Percentiles rank a stretch among this genome's conserved stretches.
Evolutionary conservation across 805 yeast genomes (phyloP).

Genomic region (Candida fluviatilis): DNA sequence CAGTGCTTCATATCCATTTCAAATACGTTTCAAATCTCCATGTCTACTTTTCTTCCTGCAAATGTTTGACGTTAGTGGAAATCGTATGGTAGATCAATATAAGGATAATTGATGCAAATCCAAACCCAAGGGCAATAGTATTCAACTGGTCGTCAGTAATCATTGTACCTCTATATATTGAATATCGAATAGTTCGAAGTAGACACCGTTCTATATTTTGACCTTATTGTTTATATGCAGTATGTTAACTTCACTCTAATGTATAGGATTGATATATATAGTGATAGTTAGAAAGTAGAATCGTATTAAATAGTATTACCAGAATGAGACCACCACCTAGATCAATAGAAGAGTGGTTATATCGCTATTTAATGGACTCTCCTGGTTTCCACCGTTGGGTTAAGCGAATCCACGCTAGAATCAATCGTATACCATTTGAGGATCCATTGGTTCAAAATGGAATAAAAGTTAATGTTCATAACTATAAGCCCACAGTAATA

Average conservation of each 20-base stretch:
- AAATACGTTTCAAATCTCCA: too few species aligned
- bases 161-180: conserved; percentile 49
- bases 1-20: too few species aligned
- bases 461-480: conserved; percentile 15
- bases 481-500: conserved; percentile 44
- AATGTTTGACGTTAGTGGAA: conserved; percentile 40
- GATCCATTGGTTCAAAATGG: conserved; percentile 9
- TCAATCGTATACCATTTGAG: conserved; percentile 56
- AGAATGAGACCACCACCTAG: conserved; percentile 15
- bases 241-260: too few species aligned
- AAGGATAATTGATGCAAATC: conserved; percentile 65
- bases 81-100: conserved; percentile 71
- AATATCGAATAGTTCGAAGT: neutral
- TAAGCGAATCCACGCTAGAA: conserved; percentile 53
- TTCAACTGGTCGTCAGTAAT: conserved; percentile 81
- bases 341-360: conserved; percentile 46
- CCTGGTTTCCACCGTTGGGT: conserved; percentile 62
- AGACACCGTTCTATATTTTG: neutral
- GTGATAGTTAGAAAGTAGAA: too few species aligned
- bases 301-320: too few species aligned
- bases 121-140: conserved; percentile 66
- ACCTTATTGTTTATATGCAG: too few species aligned
- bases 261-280: too few species aligned
- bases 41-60: conserved; percentile 4
- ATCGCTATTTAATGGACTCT: conserved; percentile 47